These are phyloP conservation scores for Petasospora fabianii DNA, from an alignment of 1,139 yeast species.

Conservation along the genomic window DNA sequence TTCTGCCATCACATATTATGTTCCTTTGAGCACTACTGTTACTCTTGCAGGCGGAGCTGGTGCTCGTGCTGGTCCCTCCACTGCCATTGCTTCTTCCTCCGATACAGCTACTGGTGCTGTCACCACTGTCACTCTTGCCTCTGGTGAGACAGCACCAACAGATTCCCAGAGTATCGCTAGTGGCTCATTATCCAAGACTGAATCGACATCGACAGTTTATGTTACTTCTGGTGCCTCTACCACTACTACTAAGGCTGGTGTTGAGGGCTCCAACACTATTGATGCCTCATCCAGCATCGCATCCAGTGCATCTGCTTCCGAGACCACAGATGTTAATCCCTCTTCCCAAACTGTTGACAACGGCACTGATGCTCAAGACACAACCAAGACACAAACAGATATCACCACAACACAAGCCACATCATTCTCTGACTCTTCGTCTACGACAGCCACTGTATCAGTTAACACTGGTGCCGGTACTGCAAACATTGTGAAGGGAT, in stretches of 20 bases:
- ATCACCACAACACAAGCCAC: neutral
- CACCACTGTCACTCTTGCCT: neutral
- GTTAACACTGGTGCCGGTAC: constrained; percentile 1
- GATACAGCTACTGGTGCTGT: neutral
- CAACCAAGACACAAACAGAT: neutral
- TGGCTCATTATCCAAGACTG: no score
- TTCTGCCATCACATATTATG: constrained; percentile 33
- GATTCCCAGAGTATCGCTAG: neutral
- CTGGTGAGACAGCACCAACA: neutral
- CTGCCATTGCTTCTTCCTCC: neutral
- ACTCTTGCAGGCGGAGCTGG: neutral
- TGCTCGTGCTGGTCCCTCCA: neutral
- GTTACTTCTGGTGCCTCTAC: constrained; percentile 3
- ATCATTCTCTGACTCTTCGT: neutral
- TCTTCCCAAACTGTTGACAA: neutral
- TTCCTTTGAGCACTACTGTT: constrained; percentile 24
- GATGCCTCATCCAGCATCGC: neutral
- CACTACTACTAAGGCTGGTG: neutral
- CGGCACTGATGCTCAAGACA: no score
- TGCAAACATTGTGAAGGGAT: neutral
- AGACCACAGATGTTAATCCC: neutral
- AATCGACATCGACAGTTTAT: no score
- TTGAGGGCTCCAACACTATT: neutral
- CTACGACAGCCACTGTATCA: neutral
- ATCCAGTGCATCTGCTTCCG: neutral